Evolutionary conservation across 1,139 yeast genomes (phyloP), one percentile per base, ranked within the genome.

Genomic region (Saccharomycopsis hybrid): DNA sequence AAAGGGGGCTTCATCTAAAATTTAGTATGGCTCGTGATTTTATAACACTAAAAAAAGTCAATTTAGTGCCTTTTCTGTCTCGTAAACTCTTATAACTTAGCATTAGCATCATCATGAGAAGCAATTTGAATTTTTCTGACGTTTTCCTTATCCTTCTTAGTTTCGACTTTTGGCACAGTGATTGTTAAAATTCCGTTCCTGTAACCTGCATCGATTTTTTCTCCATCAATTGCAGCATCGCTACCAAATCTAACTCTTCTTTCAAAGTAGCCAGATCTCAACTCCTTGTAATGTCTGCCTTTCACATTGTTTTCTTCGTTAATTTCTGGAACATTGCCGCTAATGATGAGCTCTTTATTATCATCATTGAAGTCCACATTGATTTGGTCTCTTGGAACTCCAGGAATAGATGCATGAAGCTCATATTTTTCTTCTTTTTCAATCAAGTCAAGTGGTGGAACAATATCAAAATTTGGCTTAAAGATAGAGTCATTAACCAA

Each of bases 401-500:
- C 76, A 13, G 76, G 74, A 49, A 69, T 60, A 0, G 72, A 64
- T 4, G 70, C 61, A 35, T 65, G 68, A 33, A 71, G 55, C 38
- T 67, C 70, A 55, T 69, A 71, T 13, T 62, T 56, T 37, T 64
- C 59, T 4, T 67, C 69, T 44, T 67, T 65, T 13, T 71, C 75
- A 50, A 69, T 56, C 40, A 71, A 61, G 54, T 71, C 74, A 38
- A 71, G 65, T 18, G 75, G 73, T 44, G 73, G 73, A 35, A 64
- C 58, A 18, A 18, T 18, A 18, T 18, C 18, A 18, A 18, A 18
- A 18, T 18, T 18, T 18, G 18, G 18, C 18, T 18, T 18, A 18
- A 18, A 18, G 18, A 18, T 18, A 18, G 18, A 18, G 18, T 18
- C 18, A 18, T 18, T 18, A 18, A 18, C 18, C 18, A 18, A 18